Evolutionary conservation across 78 protist species (phyloP), one percentile per base, ranked within the genome.

Genomic region (Speleostelium caveatum): DNA sequence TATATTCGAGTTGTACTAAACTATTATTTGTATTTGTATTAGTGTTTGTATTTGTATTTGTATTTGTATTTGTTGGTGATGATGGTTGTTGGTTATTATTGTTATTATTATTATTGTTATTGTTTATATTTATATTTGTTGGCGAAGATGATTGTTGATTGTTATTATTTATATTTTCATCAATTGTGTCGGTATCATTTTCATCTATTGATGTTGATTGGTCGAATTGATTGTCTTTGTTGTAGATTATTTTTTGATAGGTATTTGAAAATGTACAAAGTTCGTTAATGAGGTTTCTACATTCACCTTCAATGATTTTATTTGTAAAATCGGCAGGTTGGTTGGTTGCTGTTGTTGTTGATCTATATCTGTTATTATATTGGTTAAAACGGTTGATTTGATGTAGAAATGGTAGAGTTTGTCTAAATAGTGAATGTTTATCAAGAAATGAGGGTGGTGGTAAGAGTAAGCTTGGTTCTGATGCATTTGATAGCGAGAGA

Each of bases 341-440:
- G 8, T 49, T 49, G 24, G 12, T 49, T 49, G 12, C 12, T 49
- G 55, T 49, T 49, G 55, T 12, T 49, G 55, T 49, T 49, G 12
- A 8, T 16, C 12, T 12, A 49, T 49, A 8, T 49, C 12, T 8
- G 12, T 12, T 12, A 49, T 49, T 49, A 49, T 49, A 49, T 49
- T 16, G 8, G 33, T 58, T n/a, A 17, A 51, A 53, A 24, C 28
- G 33, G 24, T 60, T 67, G 19, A 79, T 79, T 26, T 22, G 35
- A 3, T 36, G 38, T 24, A 83, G 30, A 33, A 69, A 59, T 24
- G 91, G 91, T 21, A 83, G 58, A 2, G 73, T 60, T 4, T 69
- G 2, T 16, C 17, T 2, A 19, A 83, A 60, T 19, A 83, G 16
- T 39, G 55, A 17, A 14, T 28, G 7, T 21, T 59, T 69, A 28